Evolutionary conservation across 208 protist species (phyloP), one percentile per base, ranked within the genome.

Genomic region (Trypanosoma scelopori): DNA sequence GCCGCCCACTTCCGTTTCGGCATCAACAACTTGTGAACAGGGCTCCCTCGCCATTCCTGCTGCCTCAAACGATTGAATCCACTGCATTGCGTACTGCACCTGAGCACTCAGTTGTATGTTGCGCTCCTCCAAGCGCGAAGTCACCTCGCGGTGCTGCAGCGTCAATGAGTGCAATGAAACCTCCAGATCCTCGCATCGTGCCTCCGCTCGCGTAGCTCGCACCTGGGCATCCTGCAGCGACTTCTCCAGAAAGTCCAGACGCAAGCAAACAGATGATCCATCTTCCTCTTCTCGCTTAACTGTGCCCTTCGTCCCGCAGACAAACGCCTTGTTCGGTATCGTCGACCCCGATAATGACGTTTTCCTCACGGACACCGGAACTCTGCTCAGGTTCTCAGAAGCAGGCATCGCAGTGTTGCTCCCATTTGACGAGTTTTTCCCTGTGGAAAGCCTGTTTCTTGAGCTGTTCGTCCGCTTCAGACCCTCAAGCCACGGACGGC

Each of bases 191-290:
- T 69, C 74, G 25, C 65, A 68, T 11, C 74, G 51, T 43, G 59
- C 74, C 48, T 79, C 74, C n/a, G 74, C 74, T 5, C 51, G 60
- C 18, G 48, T 37, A 35, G 74, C 67, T 22, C 74, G 66, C n/a
- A 55, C n/a, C 37, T 74, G 58, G 9, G 61, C 55, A 27, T 70
- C 70, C 27, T 56, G 62, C 7, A 76, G 42, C 22, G 60, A 30
- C 46, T 53, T 47, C 30, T 61, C 52, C 35, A 70, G 22, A 35
- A 70, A 68, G 41, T 56, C 62, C 43, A 70, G 18, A 20, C 62
- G 70, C 18, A 53, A 16, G 25, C 62, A 32, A 59, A 75, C 6
- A 16, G 41, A 37, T 37, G 32, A 37, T 37, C 9, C 23, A 25
- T 12, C 27, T 37, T 39, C 43, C 12, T 63, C 55, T 30, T 49